Percentiles rank a stretch among this genome's conserved stretches.
phyloP scores from a whole-genome alignment of 169 alveolate genomes.

The Condylostoma magnum region DNA sequence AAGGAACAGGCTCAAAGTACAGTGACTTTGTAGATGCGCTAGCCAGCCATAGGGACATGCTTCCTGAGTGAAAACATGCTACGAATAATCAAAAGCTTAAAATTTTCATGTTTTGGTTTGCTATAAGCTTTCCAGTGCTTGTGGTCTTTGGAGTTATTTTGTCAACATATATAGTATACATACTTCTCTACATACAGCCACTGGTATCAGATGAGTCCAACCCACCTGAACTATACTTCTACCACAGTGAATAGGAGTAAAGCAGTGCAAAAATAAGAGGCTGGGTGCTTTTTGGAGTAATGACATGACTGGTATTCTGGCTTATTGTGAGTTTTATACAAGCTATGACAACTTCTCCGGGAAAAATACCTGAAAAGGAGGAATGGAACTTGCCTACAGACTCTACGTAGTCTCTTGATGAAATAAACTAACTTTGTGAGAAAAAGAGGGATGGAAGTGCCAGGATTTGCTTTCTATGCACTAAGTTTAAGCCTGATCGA shows the following conservation, averaged over 20 bases:
- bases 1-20: no score
- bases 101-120: background rate
- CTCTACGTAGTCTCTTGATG: no score
- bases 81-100: background rate
- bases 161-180: background rate
- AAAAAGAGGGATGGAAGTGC: slow-evolving; percentile 30
- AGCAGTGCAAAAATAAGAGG: background rate
- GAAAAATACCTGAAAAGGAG: background rate
- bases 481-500: slow-evolving; percentile 81
- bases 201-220: background rate
- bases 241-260: background rate
- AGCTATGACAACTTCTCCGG: background rate
- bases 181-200: background rate
- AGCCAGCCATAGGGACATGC: no score
- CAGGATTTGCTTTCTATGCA: slow-evolving; percentile 46
- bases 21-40: no score
- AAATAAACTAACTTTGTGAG: no score
- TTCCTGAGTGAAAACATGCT: slow-evolving; percentile 21
- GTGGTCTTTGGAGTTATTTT: background rate
- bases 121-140: slow-evolving; percentile 9
- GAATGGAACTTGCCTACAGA: slow-evolving; percentile 13
- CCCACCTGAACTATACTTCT: slow-evolving; percentile 19
- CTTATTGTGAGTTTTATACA: background rate
- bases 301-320: background rate
- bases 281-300: background rate